A percentile compares a stretch with the other conserved stretches of the same genome.
Conservation (phyloP, 306 rosid genomes). For the Castanopsis chinensis region DNA sequence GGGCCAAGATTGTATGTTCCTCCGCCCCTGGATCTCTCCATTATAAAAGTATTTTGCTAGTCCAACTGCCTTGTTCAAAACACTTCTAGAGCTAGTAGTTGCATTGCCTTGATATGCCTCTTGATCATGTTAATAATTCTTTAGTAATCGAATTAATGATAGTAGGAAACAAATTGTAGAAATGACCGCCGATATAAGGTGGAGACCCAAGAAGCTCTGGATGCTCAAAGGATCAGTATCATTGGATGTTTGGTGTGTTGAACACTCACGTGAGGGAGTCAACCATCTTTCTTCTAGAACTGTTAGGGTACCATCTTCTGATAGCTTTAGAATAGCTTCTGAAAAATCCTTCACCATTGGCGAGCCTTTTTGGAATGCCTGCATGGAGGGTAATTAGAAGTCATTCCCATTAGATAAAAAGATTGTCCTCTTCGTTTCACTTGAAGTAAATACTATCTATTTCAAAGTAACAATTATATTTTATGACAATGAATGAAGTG, state of each 20-base stretch:
- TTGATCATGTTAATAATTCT: neutral
- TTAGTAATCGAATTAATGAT: neutral
- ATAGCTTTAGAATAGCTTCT: conserved; percentile 19
- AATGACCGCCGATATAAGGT: conserved; percentile 10
- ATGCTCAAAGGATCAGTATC: conserved; percentile 10
- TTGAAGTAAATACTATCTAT: too few relatives aligned
- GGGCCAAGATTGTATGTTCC: too few relatives aligned
- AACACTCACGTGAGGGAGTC: neutral
- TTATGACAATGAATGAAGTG: too few relatives aligned
- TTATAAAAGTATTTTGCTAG: neutral
- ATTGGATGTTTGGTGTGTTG: neutral
- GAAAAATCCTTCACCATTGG: conserved; percentile 39
- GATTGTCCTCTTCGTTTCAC: neutral
- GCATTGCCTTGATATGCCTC: neutral
- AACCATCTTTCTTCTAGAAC: conserved; percentile 6
- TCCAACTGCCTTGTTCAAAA: neutral
- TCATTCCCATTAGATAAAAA: neutral
- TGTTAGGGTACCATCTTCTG: conserved; percentile 18
- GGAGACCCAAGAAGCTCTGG: conserved; percentile 29
- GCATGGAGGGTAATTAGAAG: neutral
- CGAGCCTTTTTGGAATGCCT: conserved; percentile 44
- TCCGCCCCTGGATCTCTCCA: too few relatives aligned
- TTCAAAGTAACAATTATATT: too few relatives aligned
- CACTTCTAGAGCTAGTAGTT: neutral
- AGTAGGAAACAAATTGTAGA: conserved; percentile 21